Percentiles rank a stretch among this genome's conserved stretches.
phyloP scores from a whole-genome alignment of 2,329 filamentous ascomycete species.

The Aspergillus sp. region DNA sequence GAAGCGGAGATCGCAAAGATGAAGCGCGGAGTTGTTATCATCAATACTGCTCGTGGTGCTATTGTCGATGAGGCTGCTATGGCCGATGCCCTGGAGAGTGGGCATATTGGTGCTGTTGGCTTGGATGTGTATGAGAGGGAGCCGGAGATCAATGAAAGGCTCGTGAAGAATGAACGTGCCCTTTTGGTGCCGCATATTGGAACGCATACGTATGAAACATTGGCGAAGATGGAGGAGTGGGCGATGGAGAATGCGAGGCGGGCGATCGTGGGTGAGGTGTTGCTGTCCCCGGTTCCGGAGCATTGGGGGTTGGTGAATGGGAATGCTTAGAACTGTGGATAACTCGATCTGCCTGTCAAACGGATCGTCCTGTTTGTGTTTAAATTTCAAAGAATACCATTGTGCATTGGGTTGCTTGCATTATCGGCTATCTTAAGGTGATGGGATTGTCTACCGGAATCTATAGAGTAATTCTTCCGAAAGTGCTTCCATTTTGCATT shows the following conservation, averaged over 20 bases:
- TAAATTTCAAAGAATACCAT: too few species aligned
- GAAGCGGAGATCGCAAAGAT: constrained; percentile 22
- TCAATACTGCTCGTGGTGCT: constrained; percentile 39
- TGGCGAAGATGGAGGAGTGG: constrained; percentile 17
- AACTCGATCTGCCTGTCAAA: too few species aligned
- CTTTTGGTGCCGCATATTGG: constrained; percentile 15
- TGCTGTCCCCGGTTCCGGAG: background rate
- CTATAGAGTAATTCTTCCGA: too few species aligned
- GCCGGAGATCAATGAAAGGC: constrained; percentile 12
- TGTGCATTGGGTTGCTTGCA: too few species aligned
- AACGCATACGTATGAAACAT: constrained; percentile 13
- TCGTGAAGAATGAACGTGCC: constrained; percentile 3
- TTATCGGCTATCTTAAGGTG: too few species aligned
- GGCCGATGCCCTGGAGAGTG: background rate
- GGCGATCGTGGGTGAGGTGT: background rate
- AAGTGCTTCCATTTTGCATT: too few species aligned
- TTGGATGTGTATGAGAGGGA: constrained; percentile 17
- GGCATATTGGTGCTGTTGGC: constrained; percentile 7
- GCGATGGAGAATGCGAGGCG: constrained; percentile 13
- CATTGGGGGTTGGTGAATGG: background rate
- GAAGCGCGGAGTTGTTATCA: constrained; percentile 39
- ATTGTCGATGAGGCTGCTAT: constrained; percentile 22
- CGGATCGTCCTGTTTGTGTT: too few species aligned
- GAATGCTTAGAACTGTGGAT: too few species aligned
- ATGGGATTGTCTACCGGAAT: too few species aligned